Conservation (phyloP, 1,284 basidiomycete species). For the Marasmius sp. region DNA sequence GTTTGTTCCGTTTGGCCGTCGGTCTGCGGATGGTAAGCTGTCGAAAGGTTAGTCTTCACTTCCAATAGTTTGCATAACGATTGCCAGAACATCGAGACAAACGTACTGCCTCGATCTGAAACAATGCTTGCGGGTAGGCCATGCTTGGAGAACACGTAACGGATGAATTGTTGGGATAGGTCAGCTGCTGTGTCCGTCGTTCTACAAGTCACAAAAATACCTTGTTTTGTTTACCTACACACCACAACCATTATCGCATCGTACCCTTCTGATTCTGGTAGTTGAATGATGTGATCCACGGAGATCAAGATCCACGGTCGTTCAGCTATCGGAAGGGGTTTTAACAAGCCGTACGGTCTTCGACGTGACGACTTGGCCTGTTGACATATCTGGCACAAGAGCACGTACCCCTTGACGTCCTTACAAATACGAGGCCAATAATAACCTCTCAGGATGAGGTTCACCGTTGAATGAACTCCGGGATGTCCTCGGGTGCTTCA, state of each 20-base stretch:
- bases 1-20: background rate
- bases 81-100: background rate
- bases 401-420: too few relatives aligned
- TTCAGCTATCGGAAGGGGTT: background rate
- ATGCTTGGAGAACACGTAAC: conserved; percentile 1
- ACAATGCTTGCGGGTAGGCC: background rate
- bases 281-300: conserved; percentile 19
- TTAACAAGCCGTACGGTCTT: background rate
- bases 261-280: conserved; percentile 27
- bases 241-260: conserved; percentile 26
- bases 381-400: too few relatives aligned
- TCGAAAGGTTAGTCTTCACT: background rate
- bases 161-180: background rate
- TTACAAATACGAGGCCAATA: too few relatives aligned
- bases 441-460: conserved; percentile 9
- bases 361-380: background rate
- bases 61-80: background rate
- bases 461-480: conserved; percentile 28
- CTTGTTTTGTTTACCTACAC: too few relatives aligned
- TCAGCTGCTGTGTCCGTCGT: too few relatives aligned
- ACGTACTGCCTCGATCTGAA: background rate
- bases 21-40: conserved; percentile 1
- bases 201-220: too few relatives aligned
- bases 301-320: conserved; percentile 4
- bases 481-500: conserved; percentile 20